Conservation (phyloP, 306 rosid genomes). For the Begonia loranthoides region DNA sequence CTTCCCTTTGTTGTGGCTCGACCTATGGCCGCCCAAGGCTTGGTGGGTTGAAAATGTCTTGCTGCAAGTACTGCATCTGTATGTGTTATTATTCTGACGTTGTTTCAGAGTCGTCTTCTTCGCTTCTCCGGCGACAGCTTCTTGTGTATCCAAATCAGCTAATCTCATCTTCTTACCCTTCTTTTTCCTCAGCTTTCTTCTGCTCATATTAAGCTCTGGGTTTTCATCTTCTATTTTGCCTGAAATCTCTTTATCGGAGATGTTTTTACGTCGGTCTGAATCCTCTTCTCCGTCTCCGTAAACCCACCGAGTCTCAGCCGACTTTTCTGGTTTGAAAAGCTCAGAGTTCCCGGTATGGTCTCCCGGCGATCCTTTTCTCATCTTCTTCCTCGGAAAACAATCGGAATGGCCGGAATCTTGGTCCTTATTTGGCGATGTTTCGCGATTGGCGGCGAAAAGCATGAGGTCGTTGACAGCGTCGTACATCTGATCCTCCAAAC, state of each 20-base stretch:
- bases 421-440: too few species aligned
- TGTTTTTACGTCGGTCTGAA: background rate
- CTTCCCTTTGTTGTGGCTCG: slow-evolving; percentile 19
- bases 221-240: background rate
- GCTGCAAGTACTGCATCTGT: slow-evolving; percentile 22
- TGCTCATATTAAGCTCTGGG: background rate
- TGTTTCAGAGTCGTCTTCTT: background rate
- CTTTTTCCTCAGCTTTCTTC: background rate
- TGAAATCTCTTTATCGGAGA: background rate
- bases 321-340: too few species aligned
- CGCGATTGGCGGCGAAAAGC: slow-evolving; percentile 2
- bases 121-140: background rate
- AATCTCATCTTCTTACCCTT: background rate
- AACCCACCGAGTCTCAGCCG: too few species aligned
- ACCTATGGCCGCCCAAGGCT: slow-evolving; percentile 40
- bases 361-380: too few species aligned
- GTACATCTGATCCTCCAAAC: slow-evolving; percentile 9
- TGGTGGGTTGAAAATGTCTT: slow-evolving; percentile 21
- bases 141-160: background rate
- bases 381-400: too few species aligned
- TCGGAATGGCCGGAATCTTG: too few species aligned
- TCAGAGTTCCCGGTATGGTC: too few species aligned
- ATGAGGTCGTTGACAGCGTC: slow-evolving; percentile 26
- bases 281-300: too few species aligned
- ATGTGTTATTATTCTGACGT: background rate